Conservation (phyloP, 208 protist genomes). For the Acanthamoeba lenticulata region DNA sequence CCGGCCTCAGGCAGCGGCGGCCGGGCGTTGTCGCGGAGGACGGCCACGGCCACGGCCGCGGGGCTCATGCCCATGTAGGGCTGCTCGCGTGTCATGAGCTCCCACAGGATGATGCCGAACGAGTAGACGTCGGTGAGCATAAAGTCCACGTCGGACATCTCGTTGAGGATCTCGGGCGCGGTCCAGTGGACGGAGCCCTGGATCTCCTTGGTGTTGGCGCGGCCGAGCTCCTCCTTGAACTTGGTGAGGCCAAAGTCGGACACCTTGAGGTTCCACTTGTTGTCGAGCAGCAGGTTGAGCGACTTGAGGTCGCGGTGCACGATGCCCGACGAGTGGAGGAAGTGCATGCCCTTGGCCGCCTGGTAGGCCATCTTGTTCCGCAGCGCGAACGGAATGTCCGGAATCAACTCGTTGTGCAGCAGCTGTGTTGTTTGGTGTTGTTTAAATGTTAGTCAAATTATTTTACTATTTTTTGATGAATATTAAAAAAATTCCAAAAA, state of each 20-base stretch:
- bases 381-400: background rate
- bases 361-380: constrained; percentile 41
- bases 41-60: constrained; percentile 4
- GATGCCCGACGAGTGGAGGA: constrained; percentile 34
- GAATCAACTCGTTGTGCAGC: constrained; percentile 62
- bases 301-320: constrained; percentile 58
- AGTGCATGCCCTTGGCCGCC: constrained; percentile 29
- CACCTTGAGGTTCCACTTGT: constrained; percentile 57
- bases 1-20: background rate
- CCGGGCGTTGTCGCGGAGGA: background rate
- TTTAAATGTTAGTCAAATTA: too few species aligned
- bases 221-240: background rate
- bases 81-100: constrained; percentile 43
- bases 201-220: background rate
- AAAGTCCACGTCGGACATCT: background rate
- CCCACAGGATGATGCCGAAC: constrained; percentile 61
- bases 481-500: too few species aligned
- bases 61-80: constrained; percentile 36
- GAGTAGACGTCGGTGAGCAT: constrained; percentile 18
- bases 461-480: too few species aligned
- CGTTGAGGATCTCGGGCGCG: constrained; percentile 1
- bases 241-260: constrained; percentile 59
- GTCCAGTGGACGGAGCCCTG: constrained; percentile 22
- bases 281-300: constrained; percentile 44
- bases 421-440: too few species aligned